phyloP scores from a whole-genome alignment of 345 rosid genomes.

The Dovyalis caffra region DNA sequence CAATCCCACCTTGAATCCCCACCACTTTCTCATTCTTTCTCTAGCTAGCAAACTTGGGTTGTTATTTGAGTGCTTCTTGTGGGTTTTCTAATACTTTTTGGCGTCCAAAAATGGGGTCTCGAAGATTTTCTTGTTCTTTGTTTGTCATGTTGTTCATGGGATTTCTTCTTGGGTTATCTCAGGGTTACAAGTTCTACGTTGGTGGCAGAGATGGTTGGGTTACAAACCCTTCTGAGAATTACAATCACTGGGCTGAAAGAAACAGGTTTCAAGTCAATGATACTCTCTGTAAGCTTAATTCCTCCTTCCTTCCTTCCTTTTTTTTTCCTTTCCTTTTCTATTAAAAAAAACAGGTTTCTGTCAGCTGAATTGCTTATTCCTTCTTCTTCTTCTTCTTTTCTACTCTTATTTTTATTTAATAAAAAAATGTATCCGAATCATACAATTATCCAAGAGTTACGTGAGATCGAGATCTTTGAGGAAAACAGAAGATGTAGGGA shows the following conservation, averaged over 20 bases:
- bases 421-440: no score
- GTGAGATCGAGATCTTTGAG: no score
- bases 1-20: background rate
- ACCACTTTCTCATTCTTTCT: background rate
- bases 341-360: no score
- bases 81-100: background rate
- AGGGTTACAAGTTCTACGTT: conserved; percentile 50
- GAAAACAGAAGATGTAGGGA: no score
- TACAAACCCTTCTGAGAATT: conserved; percentile 55
- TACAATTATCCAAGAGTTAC: no score
- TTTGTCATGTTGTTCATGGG: conserved; percentile 14
- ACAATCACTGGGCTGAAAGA: conserved; percentile 80
- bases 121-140: conserved; percentile 12
- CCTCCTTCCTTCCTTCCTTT: no score
- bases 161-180: conserved; percentile 17
- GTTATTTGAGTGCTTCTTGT: conserved; percentile 1
- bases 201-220: conserved; percentile 91
- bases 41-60: conserved; percentile 14
- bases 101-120: conserved; percentile 31
- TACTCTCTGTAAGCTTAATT: conserved; percentile 51
- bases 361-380: no score
- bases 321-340: no score
- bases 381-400: no score
- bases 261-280: conserved; percentile 82
- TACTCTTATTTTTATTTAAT: no score